phyloP scores from a whole-genome alignment of 768 basidiomycete species.

The Tricholoma bakamatsutake region DNA sequence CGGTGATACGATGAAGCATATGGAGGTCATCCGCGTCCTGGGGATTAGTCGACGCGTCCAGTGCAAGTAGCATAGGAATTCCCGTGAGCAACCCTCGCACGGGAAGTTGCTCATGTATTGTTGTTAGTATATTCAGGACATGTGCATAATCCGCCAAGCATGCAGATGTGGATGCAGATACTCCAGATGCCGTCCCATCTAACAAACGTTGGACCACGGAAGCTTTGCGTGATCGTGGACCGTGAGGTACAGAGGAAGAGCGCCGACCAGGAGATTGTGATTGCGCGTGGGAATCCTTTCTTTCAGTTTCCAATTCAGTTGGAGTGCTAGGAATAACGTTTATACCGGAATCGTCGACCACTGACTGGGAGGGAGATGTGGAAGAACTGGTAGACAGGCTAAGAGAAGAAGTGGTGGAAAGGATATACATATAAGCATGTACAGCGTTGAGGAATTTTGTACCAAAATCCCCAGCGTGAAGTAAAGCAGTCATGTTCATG shows the following conservation, averaged over 20 bases:
- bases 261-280: conserved; percentile 35
- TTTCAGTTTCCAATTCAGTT: conserved; percentile 19
- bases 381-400: conserved; percentile 38
- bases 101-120: conserved; percentile 69
- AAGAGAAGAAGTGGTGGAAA: conserved; percentile 67
- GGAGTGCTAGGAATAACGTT: conserved; percentile 28
- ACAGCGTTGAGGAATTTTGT: conserved; percentile 74
- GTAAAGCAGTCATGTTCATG: conserved; percentile 37
- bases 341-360: conserved; percentile 20
- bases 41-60: conserved; percentile 48
- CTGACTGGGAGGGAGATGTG: conserved; percentile 33
- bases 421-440: conserved; percentile 75
- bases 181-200: conserved; percentile 37
- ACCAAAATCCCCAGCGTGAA: conserved; percentile 54
- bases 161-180: conserved; percentile 45
- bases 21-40: conserved; percentile 34
- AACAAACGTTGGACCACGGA: conserved; percentile 50
- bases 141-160: conserved; percentile 70
- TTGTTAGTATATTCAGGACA: conserved; percentile 59
- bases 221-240: conserved; percentile 51
- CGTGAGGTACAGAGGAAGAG: conserved; percentile 37
- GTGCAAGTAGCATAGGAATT: conserved; percentile 79
- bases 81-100: conserved; percentile 70
- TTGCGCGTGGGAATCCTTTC: conserved; percentile 24
- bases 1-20: conserved; percentile 38